phyloP scores from a whole-genome alignment of 805 yeast genomes.

The Nakazawaea ambrosiae region DNA sequence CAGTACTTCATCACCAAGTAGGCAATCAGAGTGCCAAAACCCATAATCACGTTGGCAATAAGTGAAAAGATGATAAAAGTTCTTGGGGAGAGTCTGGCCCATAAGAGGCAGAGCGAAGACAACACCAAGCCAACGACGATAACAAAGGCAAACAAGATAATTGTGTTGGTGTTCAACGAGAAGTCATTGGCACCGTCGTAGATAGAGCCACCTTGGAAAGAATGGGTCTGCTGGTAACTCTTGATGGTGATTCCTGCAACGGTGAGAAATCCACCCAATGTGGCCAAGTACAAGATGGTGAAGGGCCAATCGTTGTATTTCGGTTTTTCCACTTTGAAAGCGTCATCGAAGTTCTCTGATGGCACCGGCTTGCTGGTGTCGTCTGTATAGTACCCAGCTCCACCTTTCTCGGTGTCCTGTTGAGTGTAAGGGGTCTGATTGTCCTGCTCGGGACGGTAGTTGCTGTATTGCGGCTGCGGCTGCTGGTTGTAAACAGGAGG shows the following conservation, averaged over 20 bases:
- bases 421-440: not conserved
- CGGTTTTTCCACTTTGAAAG: slow-evolving; percentile 59
- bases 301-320: slow-evolving; percentile 68
- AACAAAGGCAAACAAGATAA: slow-evolving; percentile 61
- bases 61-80: slow-evolving; percentile 65
- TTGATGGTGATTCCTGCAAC: slow-evolving; percentile 63
- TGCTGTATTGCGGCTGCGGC: slow-evolving; percentile 5
- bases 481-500: slow-evolving; percentile 7
- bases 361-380: slow-evolving; percentile 6
- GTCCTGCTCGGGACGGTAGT: not conserved
- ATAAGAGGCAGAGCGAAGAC: slow-evolving; percentile 45
- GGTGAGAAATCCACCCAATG: slow-evolving; percentile 60
- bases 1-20: slow-evolving; percentile 63
- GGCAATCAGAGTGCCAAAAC: slow-evolving; percentile 71
- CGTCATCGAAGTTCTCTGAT: slow-evolving; percentile 49
- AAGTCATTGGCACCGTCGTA: slow-evolving; percentile 47
- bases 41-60: slow-evolving; percentile 56
- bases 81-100: slow-evolving; percentile 61
- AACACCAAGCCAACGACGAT: slow-evolving; percentile 53
- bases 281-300: slow-evolving; percentile 38
- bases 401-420: slow-evolving; percentile 6
- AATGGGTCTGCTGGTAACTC: slow-evolving; percentile 51
- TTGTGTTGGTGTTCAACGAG: slow-evolving; percentile 68
- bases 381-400: slow-evolving; percentile 12
- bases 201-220: slow-evolving; percentile 56